Base-by-base conservation (phyloP, 805 yeast species). In the Metschnikowia anglica region DNA sequence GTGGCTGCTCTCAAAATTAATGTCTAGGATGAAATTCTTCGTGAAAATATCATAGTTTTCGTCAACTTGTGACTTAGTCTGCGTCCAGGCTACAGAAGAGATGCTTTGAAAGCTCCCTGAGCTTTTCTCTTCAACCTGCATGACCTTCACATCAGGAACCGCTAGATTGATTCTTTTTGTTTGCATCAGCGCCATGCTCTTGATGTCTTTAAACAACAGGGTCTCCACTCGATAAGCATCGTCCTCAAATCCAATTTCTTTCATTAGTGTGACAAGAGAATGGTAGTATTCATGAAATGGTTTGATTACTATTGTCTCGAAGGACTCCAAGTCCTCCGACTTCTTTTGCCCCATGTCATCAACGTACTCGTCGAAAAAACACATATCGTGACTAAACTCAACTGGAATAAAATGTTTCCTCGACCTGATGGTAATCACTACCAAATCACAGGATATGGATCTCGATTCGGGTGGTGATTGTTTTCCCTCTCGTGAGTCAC, bases 301-400 rank as follows among this genome's bases (percentile, higher is more conserved):
- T 35, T 55, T 54, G 7, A 66, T 55, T n/a, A 70, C 59, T 2
- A 66, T 61, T 9, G 58, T 48, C 39, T 64, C 66, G 35, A 70
- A 68, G 31, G 60, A 56, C 21, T 60, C 66, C 29, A 44, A 37
- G 20, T 54, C 52, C 4, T 43, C 49, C 4, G 38, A 24, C 17
- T 52, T 51, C 30, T 52, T 55, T 18, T 48, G 47, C 5, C 54
- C 53, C 34, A 61, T 62, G 16, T 63, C 59, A 23, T 47, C 54
- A 26, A 60, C 60, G 23, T 62, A 63, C 17, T 62, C 61, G 33
- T 66, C 70, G 12, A 53, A 48, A 47, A 67, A 66, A 42, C 67
- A 65, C 63, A 68, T 60, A 19, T 67, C 73, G 41, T 65, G 72
- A 44, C 61, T 63, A 46, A 70, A 52, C 31, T 69, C 73, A 5